Evolutionary conservation across 345 rosid species (phyloP), one percentile per base, ranked within the genome.

Genomic region (Capsella bursapastoris): DNA sequence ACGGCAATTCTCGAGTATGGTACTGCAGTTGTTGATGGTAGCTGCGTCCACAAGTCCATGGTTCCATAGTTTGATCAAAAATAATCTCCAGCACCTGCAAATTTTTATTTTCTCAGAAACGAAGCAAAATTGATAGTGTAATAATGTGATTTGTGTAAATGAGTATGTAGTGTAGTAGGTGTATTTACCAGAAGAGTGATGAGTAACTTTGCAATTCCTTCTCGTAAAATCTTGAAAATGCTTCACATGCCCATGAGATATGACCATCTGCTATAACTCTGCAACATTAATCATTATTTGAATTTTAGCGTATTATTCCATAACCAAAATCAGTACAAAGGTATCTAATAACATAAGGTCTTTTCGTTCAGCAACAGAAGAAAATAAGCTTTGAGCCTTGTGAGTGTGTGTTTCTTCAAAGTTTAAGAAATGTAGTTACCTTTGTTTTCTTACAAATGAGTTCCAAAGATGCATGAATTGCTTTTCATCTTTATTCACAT

Each of bases 261-360:
- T 92, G 99, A 59, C 97, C 93, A 77, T 96, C 99, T 5, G 97
- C 98, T 57, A 88, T 73, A n/a, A 96, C 91, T 75, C 97, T 96
- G 85, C 70, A 70, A 79, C 50, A 50, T 25, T 18, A 13, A 22
- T 55, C 35, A 37, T 51, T 3, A 27, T n/a, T 5, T 49, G 16
- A 22, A 45, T 34, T 35, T 61, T 18, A 43, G 22, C 40, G 28
- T 52, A 32, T 35, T 3, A 7, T 66, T 71, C 31, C 64, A 71
- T 37, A 32, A 41, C 41, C 64, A 44, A 29, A 6, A 68, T 68
- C 44, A 56, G 59, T 18, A 44, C 41, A 51, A 51, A 8, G 13
- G 5, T 45, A 43, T 43, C 22, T 18, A 18, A 18, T 18, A 18
- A n/a, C 56, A 51, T 4, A 18, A 27, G 58, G 35, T 53, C 58